Percentiles rank a stretch among this genome's conserved stretches.
These are phyloP conservation scores for Alternaria arborescens DNA, from an alignment of 2,329 filamentous ascomycete species.

Conservation along the genomic window DNA sequence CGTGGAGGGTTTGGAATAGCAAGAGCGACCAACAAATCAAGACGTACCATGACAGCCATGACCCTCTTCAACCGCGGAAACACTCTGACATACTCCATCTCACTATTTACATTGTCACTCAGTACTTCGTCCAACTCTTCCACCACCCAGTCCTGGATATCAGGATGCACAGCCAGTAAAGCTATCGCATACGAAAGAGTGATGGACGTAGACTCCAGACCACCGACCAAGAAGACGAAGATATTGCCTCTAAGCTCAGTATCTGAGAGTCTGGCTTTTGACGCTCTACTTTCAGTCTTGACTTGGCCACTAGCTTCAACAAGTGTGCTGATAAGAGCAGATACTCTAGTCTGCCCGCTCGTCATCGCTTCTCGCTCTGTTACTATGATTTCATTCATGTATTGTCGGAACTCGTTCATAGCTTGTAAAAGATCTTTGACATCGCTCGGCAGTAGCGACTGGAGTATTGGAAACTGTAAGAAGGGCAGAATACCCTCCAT, in stretches of 20 bases:
- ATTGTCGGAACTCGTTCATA: constrained; percentile 26
- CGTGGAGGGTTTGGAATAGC: background rate
- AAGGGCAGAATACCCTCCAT: constrained; percentile 20
- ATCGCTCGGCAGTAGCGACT: constrained; percentile 26
- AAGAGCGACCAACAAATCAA: background rate
- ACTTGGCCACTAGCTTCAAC: constrained; percentile 27
- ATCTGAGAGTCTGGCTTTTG: constrained; percentile 20
- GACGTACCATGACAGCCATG: constrained; percentile 59
- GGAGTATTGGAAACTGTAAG: constrained; percentile 11
- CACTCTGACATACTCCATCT: constrained; percentile 50
- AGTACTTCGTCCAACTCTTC: constrained; percentile 58
- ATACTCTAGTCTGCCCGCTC: constrained; percentile 22
- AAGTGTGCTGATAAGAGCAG: constrained; percentile 38
- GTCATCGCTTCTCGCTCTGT: background rate
- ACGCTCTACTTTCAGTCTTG: background rate
- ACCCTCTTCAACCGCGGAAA: constrained; percentile 57
- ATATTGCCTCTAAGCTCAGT: constrained; percentile 42
- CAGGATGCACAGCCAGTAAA: constrained; percentile 56
- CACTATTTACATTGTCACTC: constrained; percentile 16
- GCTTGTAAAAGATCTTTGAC: constrained; percentile 28
- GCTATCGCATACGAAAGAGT: constrained; percentile 60
- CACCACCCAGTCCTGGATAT: constrained; percentile 62
- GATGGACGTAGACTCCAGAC: constrained; percentile 53
- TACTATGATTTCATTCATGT: constrained; percentile 24
- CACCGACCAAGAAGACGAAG: constrained; percentile 43